Conservation (phyloP, 192 early-diverging fungal genomes). For the Podila epicladia region DNA sequence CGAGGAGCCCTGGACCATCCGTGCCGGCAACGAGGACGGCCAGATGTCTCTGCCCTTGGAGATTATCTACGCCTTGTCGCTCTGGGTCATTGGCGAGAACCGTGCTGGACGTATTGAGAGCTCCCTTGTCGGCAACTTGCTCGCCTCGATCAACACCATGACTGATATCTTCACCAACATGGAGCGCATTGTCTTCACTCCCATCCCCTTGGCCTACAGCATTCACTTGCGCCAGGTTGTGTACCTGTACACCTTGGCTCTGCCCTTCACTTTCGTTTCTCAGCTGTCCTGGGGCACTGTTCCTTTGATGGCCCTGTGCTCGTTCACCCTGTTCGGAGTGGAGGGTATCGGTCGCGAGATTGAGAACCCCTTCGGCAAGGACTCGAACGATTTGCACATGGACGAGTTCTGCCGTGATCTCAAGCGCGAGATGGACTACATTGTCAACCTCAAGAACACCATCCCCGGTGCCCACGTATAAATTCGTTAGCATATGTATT, state of each 20-base stretch:
- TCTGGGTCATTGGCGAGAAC: constrained; percentile 55
- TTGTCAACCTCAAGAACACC: constrained; percentile 48
- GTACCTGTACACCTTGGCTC: constrained; percentile 63
- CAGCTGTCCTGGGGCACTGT: constrained; percentile 61
- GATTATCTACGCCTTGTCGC: constrained; percentile 55
- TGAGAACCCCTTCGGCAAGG: constrained; percentile 78
- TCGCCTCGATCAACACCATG: constrained; percentile 58
- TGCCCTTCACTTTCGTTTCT: constrained; percentile 70
- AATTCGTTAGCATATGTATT: not conserved
- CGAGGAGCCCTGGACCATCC: constrained; percentile 39
- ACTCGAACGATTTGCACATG: constrained; percentile 64
- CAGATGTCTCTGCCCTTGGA: constrained; percentile 63
- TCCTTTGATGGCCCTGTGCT: constrained; percentile 66
- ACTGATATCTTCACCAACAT: constrained; percentile 69
- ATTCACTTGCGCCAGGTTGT: constrained; percentile 79
- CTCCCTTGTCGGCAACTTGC: constrained; percentile 41
- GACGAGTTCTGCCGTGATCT: constrained; percentile 61
- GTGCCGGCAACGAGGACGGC: constrained; percentile 53
- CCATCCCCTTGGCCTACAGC: constrained; percentile 75
- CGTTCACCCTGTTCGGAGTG: constrained; percentile 81
- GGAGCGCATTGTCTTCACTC: constrained; percentile 75
- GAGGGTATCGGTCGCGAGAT: constrained; percentile 79
- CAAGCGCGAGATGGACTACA: constrained; percentile 63
- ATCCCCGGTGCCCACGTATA: constrained; percentile 8
- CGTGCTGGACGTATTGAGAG: constrained; percentile 50